phyloP scores from a whole-genome alignment of 2,329 filamentous ascomycete species.

The Penicillium fuscoglaucum region DNA sequence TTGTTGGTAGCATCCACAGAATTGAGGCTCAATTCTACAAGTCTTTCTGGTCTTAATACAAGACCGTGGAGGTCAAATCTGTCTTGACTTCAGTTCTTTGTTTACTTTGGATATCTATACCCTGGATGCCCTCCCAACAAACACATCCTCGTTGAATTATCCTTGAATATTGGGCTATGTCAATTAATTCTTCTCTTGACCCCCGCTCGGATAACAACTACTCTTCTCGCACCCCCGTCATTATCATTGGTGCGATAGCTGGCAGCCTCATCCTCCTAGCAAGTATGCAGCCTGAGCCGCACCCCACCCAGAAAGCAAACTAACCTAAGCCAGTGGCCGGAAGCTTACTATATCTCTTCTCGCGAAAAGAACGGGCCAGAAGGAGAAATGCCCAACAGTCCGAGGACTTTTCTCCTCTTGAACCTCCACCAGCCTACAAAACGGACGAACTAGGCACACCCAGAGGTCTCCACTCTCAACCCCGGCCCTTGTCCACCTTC shows the following conservation, averaged over 20 bases:
- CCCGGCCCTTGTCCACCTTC: conserved; percentile 28
- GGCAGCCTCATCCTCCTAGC: conserved; percentile 9
- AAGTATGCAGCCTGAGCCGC: conserved; percentile 12
- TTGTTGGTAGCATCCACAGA: background rate
- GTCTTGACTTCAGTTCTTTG: background rate
- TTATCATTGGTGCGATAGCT: conserved; percentile 8
- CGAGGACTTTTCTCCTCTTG: conserved; percentile 7
- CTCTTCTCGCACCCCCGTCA: conserved; percentile 3
- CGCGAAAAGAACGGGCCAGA: conserved; percentile 27
- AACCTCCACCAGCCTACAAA: conserved; percentile 23
- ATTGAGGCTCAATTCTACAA: background rate
- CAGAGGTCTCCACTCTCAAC: conserved; percentile 20
- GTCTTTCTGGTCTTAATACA: background rate
- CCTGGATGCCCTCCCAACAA: background rate
- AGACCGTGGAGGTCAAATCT: background rate
- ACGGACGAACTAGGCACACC: conserved; percentile 10
- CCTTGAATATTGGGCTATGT: conserved; percentile 1
- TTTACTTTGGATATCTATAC: background rate
- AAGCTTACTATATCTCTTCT: conserved; percentile 22
- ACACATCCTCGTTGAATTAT: background rate
- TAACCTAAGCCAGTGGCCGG: conserved; percentile 20
- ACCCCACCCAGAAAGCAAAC: conserved; percentile 9
- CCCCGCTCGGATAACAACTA: background rate
- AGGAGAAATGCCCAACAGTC: conserved; percentile 19
- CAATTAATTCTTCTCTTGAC: background rate